Base-by-base conservation (phyloP, 495 filamentous ascomycete species). In the Aspergillus avenaceus region DNA sequence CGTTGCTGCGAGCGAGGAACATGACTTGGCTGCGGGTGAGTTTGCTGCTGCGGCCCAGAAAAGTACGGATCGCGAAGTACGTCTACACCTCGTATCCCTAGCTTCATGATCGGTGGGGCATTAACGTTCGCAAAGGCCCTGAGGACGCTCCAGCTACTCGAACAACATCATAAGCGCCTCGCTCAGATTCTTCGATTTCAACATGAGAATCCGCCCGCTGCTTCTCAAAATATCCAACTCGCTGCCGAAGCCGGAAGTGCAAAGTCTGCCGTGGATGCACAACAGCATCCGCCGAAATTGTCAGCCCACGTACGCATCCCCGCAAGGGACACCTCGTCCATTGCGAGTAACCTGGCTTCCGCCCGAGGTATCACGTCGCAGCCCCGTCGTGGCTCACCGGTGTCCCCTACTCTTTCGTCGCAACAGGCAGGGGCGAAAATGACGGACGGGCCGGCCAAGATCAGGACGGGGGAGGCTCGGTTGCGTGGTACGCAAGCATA, bases 271-370 rank as follows among this genome's bases (percentile, higher is more conserved):
- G 53, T 58, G 22, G 71, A 72, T 52, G 41, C 62, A 6, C 63
- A 67, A 34, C 65, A 66, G 22, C 59, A 65, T 22, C 66, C 63
- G 22, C 69, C 73, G 25, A 63, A 63, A 41, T 59, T 69, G 18
- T 54, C 47, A n/a, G 65, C 56, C 45, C 73, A 63, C 62, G 72
- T 64, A 61, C 85, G 68, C 56, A 71, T 74, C 56, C 79, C 62
- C 45, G 77, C 58, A 55, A 82, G 84, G 37, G 89, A 90, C 26
- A 79, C 83, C 5, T 91, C 91, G 0, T 95, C 91, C 3, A 95
- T 96, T 47, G 92, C 90, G 28, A 96, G 84, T 61, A 95, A 96
- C 56, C 72, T 97, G 7, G 91, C 91, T 0, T 90, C 88, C 2
- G 91, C 90, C 5, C 76, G 91, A 51, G 91, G 91, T 16, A 96